Conservation (phyloP, 768 basidiomycete genomes). For the Tricholoma hemisulphureum region DNA sequence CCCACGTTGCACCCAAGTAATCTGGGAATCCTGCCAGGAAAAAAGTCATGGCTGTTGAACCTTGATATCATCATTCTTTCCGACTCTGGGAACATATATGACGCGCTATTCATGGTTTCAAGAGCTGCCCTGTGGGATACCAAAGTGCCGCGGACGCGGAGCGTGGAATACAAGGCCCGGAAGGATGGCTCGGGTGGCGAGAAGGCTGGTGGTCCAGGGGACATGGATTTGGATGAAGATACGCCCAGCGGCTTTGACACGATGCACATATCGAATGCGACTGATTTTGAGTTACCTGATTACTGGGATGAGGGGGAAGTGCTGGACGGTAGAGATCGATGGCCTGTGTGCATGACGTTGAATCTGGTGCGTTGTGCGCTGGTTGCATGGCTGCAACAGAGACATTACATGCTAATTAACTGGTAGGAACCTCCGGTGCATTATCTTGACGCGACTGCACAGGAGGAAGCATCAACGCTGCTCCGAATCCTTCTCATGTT, state of each 20-base stretch:
- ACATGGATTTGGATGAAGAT: slow-evolving; percentile 59
- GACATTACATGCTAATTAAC: background rate
- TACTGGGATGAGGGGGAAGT: slow-evolving; percentile 84
- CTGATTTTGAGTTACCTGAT: slow-evolving; percentile 85
- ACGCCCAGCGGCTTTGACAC: slow-evolving; percentile 59
- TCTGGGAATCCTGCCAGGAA: slow-evolving; percentile 54
- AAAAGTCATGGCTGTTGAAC: slow-evolving; percentile 74
- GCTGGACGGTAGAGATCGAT: slow-evolving; percentile 56
- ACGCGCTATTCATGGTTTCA: slow-evolving; percentile 77
- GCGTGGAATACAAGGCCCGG: slow-evolving; percentile 63
- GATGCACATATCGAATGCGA: slow-evolving; percentile 46
- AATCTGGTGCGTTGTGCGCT: slow-evolving; percentile 58
- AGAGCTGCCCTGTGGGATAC: slow-evolving; percentile 81
- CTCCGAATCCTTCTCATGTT: slow-evolving; percentile 61
- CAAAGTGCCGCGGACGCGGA: slow-evolving; percentile 70
- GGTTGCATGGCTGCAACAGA: background rate
- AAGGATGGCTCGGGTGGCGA: slow-evolving; percentile 19
- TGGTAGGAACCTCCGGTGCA: slow-evolving; percentile 54
- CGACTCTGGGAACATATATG: slow-evolving; percentile 73
- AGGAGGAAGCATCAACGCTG: slow-evolving; percentile 70
- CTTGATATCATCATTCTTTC: slow-evolving; percentile 74
- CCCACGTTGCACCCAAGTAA: slow-evolving; percentile 64
- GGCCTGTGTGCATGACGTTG: slow-evolving; percentile 78
- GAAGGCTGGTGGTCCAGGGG: slow-evolving; percentile 27
- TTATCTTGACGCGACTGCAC: slow-evolving; percentile 70